Percentiles rank a stretch among this genome's conserved stretches.
Evolutionary conservation across 140 eudicot genomes (phyloP).

Genomic region (Senecio squalidus): DNA sequence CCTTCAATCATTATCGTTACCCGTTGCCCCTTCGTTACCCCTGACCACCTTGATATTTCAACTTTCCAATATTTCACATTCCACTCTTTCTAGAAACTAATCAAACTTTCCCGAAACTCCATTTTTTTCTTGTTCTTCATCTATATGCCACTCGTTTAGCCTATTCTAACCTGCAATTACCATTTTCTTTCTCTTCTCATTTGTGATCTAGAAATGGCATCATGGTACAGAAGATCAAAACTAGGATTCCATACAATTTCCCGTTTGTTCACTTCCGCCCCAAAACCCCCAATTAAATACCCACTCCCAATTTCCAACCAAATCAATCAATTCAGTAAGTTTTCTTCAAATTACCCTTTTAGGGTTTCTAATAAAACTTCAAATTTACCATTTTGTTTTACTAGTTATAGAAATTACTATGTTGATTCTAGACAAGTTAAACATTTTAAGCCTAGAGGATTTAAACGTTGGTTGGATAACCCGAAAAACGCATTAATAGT

Average conservation of each 20-base stretch:
- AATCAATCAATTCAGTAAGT: conserved; percentile 1
- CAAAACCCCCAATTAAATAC: conserved; percentile 1
- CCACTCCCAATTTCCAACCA: not conserved
- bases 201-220: conserved; percentile 27
- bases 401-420: conserved; percentile 37
- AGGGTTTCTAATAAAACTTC: conserved; percentile 13
- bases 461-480: conserved; percentile 43
- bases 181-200: no score
- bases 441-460: conserved; percentile 69
- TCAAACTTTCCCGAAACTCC: conserved; percentile 2
- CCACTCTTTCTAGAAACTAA: not conserved
- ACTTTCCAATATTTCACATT: no score
- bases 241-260: conserved; percentile 29
- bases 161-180: not conserved
- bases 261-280: conserved; percentile 23
- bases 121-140: not conserved
- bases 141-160: not conserved
- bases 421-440: conserved; percentile 48
- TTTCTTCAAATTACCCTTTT: not conserved
- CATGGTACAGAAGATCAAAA: conserved; percentile 60
- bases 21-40: no score
- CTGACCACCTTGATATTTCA: no score
- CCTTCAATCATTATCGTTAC: no score
- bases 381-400: no score
- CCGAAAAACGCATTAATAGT: conserved; percentile 40